A percentile compares a stretch with the other conserved stretches of the same genome.
These are phyloP conservation scores for Hura crepitans DNA, from an alignment of 441 rosid species.

Conservation along the genomic window DNA sequence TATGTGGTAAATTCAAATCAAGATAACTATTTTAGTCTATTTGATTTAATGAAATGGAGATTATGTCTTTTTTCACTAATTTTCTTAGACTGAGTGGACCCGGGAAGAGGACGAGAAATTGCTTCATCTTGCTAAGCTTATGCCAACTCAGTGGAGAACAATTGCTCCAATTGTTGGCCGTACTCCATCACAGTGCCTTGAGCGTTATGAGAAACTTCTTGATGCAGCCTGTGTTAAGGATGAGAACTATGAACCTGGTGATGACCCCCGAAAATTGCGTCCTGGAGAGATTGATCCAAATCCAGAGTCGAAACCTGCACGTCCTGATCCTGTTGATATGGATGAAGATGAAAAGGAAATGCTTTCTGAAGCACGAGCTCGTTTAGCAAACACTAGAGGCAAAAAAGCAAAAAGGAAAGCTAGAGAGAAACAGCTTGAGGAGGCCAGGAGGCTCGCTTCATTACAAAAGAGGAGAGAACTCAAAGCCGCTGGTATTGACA, in stretches of 20 bases:
- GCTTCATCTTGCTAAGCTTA: constrained; percentile 95
- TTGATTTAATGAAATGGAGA: not conserved
- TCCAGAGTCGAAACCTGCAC: constrained; percentile 97
- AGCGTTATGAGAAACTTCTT: constrained; percentile 91
- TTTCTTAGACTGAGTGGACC: constrained; percentile 90
- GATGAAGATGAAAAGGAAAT: constrained; percentile 99
- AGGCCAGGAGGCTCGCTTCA: constrained; percentile 98
- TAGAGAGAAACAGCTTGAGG: constrained; percentile 97
- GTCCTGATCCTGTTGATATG: constrained; percentile 99
- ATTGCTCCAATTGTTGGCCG: constrained; percentile 99
- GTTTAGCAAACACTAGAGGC: constrained; percentile 90
- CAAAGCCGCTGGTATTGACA: constrained; percentile 96
- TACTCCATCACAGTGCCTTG: constrained; percentile 97
- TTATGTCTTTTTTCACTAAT: constrained; percentile 22
- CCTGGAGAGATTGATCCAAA: constrained; percentile 99
- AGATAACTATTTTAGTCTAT: not conserved
- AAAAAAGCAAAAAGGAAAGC: constrained; percentile 98
- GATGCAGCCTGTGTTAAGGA: constrained; percentile 97
- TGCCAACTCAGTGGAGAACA: constrained; percentile 98
- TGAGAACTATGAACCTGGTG: constrained; percentile 90
- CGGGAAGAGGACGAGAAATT: constrained; percentile 98
- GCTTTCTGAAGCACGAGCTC: constrained; percentile 98
- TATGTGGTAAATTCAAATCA: no score
- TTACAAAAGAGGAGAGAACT: constrained; percentile 93
- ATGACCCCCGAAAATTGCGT: constrained; percentile 88